Conservation (phyloP, 2,329 filamentous ascomycete genomes). For the Decorospora gaudefroyi region DNA sequence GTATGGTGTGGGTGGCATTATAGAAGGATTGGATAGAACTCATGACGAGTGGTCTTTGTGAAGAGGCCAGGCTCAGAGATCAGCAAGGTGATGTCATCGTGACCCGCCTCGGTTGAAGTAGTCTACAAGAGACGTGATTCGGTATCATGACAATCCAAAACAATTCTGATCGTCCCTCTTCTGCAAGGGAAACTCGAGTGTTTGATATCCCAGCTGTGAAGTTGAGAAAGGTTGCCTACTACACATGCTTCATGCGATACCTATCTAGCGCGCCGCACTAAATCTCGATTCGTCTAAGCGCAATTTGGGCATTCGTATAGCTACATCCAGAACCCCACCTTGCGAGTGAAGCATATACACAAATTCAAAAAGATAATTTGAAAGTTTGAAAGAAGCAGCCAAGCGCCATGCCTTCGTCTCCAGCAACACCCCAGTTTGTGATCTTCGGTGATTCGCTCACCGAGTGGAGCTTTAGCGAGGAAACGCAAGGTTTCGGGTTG, state of each 20-base stretch:
- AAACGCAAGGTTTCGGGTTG: constrained; percentile 38
- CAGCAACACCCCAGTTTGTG: constrained; percentile 29
- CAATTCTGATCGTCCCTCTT: no score
- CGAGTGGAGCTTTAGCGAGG: constrained; percentile 38
- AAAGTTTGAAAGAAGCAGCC: background rate
- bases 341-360: background rate
- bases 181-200: no score
- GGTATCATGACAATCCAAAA: no score
- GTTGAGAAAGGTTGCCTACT: constrained; percentile 1
- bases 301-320: no score
- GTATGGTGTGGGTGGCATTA: no score
- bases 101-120: constrained; percentile 16
- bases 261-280: constrained; percentile 8
- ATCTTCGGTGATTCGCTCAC: constrained; percentile 46
- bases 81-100: constrained; percentile 25
- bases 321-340: background rate
- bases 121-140: no score
- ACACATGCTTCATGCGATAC: constrained; percentile 9
- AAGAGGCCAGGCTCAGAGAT: no score
- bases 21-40: no score
- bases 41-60: no score
- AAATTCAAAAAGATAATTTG: background rate
- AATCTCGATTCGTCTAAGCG: no score
- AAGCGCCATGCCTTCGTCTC: background rate
- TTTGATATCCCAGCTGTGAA: background rate